A percentile compares a stretch with the other conserved stretches of the same genome.
Conservation (phyloP, 1,284 basidiomycete species). For the Cryptococcus sp. region DNA sequence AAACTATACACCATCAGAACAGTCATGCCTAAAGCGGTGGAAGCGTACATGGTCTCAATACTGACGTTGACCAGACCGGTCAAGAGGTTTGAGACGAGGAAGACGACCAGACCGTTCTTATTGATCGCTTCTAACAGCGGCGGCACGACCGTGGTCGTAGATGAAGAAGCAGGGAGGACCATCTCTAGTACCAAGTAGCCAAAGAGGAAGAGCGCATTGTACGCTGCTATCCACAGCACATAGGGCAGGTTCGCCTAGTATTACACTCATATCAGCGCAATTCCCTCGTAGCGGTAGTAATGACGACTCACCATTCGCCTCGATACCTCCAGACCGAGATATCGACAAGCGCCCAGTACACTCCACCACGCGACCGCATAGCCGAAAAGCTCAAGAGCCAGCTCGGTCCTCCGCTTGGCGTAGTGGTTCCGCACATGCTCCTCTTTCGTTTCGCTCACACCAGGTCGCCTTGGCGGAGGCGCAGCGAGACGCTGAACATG, state of each 20-base stretch:
- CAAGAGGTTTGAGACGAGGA: constrained; percentile 81
- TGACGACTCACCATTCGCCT: constrained; percentile 67
- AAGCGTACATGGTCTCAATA: constrained; percentile 78
- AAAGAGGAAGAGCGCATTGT: constrained; percentile 83
- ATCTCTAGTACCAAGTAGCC: constrained; percentile 78
- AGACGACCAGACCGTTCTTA: constrained; percentile 73
- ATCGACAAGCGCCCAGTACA: constrained; percentile 57
- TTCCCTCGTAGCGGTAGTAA: not conserved
- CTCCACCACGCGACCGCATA: constrained; percentile 80
- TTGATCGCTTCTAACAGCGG: constrained; percentile 78
- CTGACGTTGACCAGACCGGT: constrained; percentile 85
- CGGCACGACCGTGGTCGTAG: constrained; percentile 54
- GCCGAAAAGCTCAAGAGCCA: constrained; percentile 71
- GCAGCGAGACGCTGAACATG: constrained; percentile 69
- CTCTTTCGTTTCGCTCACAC: constrained; percentile 1
- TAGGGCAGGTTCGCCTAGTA: constrained; percentile 82
- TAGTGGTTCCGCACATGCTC: constrained; percentile 25
- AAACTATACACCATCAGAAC: constrained; percentile 69
- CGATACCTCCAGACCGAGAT: constrained; percentile 60
- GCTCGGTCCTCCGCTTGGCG: constrained; percentile 65
- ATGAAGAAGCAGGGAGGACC: constrained; percentile 57
- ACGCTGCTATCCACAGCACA: constrained; percentile 84
- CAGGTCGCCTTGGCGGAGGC: constrained; percentile 49
- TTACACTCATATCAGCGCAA: not conserved
- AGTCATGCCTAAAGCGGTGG: constrained; percentile 62